Conservation (phyloP, 768 basidiomycete genomes). For the Tephrocybe sp. region DNA sequence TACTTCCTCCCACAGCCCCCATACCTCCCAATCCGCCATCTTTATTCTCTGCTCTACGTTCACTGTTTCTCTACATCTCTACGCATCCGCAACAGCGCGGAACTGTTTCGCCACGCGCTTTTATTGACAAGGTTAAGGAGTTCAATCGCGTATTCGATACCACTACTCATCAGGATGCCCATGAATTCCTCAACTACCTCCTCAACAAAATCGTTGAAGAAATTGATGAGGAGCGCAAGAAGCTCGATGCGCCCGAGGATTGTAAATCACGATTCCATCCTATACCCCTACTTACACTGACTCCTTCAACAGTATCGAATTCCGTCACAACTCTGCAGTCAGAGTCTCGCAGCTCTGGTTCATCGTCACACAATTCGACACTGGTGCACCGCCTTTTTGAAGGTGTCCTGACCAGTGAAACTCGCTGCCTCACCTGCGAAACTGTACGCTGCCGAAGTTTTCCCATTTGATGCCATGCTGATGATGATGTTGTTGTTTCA, state of each 20-base stretch:
- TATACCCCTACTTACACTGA: constrained; percentile 3
- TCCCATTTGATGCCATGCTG: constrained; percentile 8
- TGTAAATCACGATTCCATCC: constrained; percentile 43
- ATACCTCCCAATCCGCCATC: constrained; percentile 65
- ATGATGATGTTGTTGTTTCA: constrained; percentile 5
- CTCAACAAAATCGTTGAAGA: constrained; percentile 94
- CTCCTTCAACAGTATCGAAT: constrained; percentile 46
- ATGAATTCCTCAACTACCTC: constrained; percentile 95
- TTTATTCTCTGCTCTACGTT: constrained; percentile 89
- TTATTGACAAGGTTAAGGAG: constrained; percentile 92
- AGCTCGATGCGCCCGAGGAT: constrained; percentile 49
- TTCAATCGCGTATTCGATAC: constrained; percentile 89
- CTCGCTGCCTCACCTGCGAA: constrained; percentile 96
- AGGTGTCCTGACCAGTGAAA: constrained; percentile 93
- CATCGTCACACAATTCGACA: constrained; percentile 53
- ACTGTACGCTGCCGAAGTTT: constrained; percentile 54
- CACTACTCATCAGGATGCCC: constrained; percentile 96
- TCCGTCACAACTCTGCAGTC: constrained; percentile 58
- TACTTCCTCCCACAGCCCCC: constrained; percentile 33
- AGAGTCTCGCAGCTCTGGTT: constrained; percentile 41
- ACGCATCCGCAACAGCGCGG: constrained; percentile 76
- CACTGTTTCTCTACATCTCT: constrained; percentile 85
- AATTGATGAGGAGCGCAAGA: constrained; percentile 69
- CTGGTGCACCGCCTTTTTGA: constrained; percentile 93
- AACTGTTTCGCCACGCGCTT: constrained; percentile 83